These are phyloP conservation scores for Colletotrichum camelliae DNA, from an alignment of 2,329 filamentous ascomycete genomes.

Conservation along the genomic window DNA sequence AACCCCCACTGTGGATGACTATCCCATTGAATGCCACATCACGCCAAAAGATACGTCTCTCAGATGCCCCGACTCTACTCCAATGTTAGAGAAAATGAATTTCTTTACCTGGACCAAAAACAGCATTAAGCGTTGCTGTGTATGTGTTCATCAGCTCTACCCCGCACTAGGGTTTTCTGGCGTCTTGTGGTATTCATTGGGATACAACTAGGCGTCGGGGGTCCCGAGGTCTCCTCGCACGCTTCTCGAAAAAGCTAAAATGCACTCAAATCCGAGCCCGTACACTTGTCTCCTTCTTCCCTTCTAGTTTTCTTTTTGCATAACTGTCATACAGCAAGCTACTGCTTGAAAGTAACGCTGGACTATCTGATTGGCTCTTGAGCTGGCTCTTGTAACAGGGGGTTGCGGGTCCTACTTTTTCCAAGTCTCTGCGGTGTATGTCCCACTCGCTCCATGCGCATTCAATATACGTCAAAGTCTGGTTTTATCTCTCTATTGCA, in stretches of 20 bases:
- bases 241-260: not conserved
- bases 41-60: not conserved
- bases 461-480: not conserved
- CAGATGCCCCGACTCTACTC: not conserved
- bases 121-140: not conserved
- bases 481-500: not conserved
- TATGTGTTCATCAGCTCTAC: not conserved
- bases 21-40: not conserved
- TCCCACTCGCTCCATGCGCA: not conserved
- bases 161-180: not conserved
- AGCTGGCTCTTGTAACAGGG: not conserved
- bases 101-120: not conserved
- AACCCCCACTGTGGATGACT: not conserved
- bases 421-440: not conserved
- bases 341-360: not conserved
- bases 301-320: not conserved
- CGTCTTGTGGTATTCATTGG: not conserved
- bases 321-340: not conserved
- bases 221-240: not conserved
- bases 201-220: not conserved
- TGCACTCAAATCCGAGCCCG: accelerated
- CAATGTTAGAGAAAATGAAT: accelerated
- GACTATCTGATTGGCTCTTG: accelerated
- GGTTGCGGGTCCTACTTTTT: not conserved
- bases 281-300: not conserved